Base-by-base conservation (phyloP, 768 basidiomycete species). In the Pleurotus tuber-regium region DNA sequence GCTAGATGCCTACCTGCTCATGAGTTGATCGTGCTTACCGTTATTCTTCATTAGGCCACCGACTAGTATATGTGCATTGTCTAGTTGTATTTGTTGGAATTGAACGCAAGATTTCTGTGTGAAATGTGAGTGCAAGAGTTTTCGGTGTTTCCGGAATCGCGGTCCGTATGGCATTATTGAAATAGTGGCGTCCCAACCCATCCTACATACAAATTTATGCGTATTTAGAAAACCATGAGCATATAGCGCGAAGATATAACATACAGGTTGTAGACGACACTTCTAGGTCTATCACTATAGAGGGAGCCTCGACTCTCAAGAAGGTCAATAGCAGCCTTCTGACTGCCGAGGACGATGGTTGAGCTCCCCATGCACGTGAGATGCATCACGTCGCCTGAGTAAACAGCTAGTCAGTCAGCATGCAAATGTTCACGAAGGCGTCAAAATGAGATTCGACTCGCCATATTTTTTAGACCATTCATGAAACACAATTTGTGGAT, bases 231-330 rank as follows among this genome's bases (percentile, higher is more conserved):
- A 4, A 18, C 10, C 7, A 2, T 14, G 4, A 31, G 50, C 14
- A 18, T 10, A 25, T 42, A 14, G 16, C 23, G 33, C 9, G 18
- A 12, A 29, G 55, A 58, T 19, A 61, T 57, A 62, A 33, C 14
- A 59, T 53, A 29, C 77, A 80, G 59, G 56, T 78, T 76, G 35
- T 50, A 56, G 6, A 63, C 49, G 14, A 54, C 50, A 21, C 63
- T 51, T 8, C 51, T 28, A 7, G 58, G 62, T 12, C 59, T 49
- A 31, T 61, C 50, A 10, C 70, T 68, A 54, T 66, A 65, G 1
- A 54, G 64, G 6, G 57, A 48, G 21, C 65, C 59, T 14, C 57
- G 57, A 28, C 61, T 65, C 19, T 63, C 62, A 8, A 67, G 55
- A 10, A 67, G 59, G 26, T 66, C 66, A n/a, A 54, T 43, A 2